Percentiles rank a stretch among this genome's conserved stretches.
phyloP scores from a whole-genome alignment of 2,329 filamentous ascomycete genomes.

The Curvularia hawaiiensis region DNA sequence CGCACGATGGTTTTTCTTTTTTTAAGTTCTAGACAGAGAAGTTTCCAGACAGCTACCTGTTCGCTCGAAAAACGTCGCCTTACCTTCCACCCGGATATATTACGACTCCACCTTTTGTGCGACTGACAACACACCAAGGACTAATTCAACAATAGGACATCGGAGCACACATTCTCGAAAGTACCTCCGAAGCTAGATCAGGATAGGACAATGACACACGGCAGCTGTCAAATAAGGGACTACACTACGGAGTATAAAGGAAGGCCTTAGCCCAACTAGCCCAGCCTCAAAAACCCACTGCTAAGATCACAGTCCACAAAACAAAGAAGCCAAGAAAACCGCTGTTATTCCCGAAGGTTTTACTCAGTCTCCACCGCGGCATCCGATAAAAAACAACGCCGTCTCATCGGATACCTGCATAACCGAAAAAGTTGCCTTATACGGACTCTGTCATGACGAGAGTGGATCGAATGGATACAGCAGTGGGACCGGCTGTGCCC shows the following conservation, averaged over 20 bases:
- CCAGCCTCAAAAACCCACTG: not conserved
- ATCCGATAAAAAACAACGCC: not conserved
- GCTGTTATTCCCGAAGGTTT: not conserved
- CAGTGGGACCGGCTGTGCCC: not conserved
- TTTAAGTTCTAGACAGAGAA: not conserved
- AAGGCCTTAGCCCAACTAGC: not conserved
- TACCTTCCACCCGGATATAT: constrained; percentile 1
- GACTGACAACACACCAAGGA: not conserved
- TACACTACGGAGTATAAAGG: not conserved
- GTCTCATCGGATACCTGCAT: not conserved
- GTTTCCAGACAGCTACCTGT: not conserved
- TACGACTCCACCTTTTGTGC: constrained; percentile 1
- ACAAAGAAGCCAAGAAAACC: not conserved
- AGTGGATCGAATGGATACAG: not conserved
- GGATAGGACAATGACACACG: not conserved
- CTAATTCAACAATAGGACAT: not conserved
- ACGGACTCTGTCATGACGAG: not conserved
- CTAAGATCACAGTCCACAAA: not conserved
- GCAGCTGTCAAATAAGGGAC: not conserved
- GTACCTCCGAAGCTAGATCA: not conserved
- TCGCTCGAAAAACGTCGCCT: not conserved
- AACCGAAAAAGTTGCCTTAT: not conserved
- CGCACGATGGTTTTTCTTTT: not conserved
- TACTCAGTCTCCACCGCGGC: not conserved
- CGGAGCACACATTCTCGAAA: not conserved